These are phyloP conservation scores for Cicer pinnatifidum DNA, from an alignment of 306 rosid species.

Conservation along the genomic window DNA sequence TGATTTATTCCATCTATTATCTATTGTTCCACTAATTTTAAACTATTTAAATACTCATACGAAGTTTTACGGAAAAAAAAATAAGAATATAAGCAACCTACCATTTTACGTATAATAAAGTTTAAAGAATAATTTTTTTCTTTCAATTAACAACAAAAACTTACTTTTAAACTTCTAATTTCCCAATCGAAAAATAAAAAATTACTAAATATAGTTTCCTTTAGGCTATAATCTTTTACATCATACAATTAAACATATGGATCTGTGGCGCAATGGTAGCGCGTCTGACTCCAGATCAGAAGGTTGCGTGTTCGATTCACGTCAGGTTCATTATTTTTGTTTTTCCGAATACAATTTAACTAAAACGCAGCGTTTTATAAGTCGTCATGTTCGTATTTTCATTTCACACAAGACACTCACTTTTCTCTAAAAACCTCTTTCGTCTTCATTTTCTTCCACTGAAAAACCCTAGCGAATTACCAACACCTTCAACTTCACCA, in stretches of 20 bases:
- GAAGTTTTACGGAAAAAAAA: too few species aligned
- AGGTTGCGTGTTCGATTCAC: constrained; percentile 95
- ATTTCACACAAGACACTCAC: background rate
- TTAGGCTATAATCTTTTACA: accelerated
- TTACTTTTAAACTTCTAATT: too few species aligned
- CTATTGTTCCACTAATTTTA: too few species aligned
- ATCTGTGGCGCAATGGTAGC: constrained; percentile 97
- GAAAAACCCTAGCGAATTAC: constrained; percentile 34
- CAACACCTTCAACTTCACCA: constrained; percentile 45
- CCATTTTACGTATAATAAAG: too few species aligned
- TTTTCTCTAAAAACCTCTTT: constrained; percentile 13
- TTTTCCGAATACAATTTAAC: too few species aligned
- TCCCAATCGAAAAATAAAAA: too few species aligned
- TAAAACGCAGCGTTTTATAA: constrained; percentile 33
- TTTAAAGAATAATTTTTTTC: too few species aligned
- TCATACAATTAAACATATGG: constrained; percentile 5
- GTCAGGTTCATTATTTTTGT: constrained; percentile 56
- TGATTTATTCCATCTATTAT: too few species aligned
- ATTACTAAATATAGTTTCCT: too few species aligned
- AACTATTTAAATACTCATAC: too few species aligned
- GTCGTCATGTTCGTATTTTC: background rate
- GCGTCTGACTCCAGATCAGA: constrained; percentile 98
- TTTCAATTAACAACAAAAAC: too few species aligned
- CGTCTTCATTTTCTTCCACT: background rate
- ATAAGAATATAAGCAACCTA: too few species aligned